Percentiles rank a stretch among this genome's conserved stretches.
phyloP scores from a whole-genome alignment of 768 basidiomycete genomes.

The Trametes cingulata region DNA sequence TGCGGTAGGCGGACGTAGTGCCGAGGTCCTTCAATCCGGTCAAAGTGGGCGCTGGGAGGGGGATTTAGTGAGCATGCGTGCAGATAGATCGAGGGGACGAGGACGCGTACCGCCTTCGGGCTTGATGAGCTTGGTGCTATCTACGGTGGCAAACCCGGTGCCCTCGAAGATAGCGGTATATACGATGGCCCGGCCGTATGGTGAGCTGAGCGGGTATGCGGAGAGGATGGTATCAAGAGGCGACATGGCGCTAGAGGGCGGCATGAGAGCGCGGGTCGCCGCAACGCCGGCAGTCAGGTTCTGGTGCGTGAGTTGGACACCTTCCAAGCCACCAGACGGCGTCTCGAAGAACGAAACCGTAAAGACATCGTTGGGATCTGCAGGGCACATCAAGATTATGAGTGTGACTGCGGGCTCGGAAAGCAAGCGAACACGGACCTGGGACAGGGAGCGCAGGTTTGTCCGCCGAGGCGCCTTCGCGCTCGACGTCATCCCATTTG shows the following conservation, averaged over 20 bases:
- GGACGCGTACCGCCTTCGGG: conserved; percentile 42
- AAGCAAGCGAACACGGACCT: conserved; percentile 44
- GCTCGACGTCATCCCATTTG: conserved; percentile 71
- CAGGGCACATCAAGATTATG: conserved; percentile 2
- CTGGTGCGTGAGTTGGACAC: conserved; percentile 73
- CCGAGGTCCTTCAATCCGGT: conserved; percentile 50
- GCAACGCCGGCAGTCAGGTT: conserved; percentile 91
- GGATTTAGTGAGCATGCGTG: neutral
- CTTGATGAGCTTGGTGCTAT: conserved; percentile 54
- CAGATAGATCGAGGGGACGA: too few relatives aligned
- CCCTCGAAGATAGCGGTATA: conserved; percentile 81
- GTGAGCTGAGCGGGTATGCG: conserved; percentile 67
- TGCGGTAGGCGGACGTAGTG: conserved; percentile 49
- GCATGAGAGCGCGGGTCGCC: conserved; percentile 72
- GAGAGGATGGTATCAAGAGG: conserved; percentile 79
- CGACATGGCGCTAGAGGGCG: conserved; percentile 65
- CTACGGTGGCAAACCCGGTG: conserved; percentile 67
- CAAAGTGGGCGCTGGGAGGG: neutral
- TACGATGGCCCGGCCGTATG: conserved; percentile 78
- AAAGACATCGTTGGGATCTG: conserved; percentile 64
- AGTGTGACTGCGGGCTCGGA: neutral
- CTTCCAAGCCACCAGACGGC: conserved; percentile 53
- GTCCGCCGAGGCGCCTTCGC: conserved; percentile 56
- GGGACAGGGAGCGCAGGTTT: conserved; percentile 47
- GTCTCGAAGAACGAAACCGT: conserved; percentile 66